These are phyloP conservation scores for Cladosporium cucumerinum DNA, from an alignment of 2,329 filamentous ascomycete species.

Conservation along the genomic window DNA sequence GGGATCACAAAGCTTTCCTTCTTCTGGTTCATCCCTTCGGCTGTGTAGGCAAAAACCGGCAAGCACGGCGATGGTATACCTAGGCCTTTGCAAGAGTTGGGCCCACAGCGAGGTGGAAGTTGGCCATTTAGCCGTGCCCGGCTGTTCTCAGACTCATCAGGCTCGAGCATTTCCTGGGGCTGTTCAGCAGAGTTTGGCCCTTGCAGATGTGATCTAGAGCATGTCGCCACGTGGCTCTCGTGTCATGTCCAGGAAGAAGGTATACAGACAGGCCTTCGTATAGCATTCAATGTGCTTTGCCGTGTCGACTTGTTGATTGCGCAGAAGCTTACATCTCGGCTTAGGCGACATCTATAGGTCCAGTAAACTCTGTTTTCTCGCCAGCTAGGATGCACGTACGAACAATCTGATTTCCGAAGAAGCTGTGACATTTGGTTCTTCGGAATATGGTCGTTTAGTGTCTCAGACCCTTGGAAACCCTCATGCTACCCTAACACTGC, in stretches of 20 bases:
- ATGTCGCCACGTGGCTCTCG: background rate
- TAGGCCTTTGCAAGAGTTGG: background rate
- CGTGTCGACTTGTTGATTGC: background rate
- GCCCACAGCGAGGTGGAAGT: background rate
- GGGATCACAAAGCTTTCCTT: constrained; percentile 12
- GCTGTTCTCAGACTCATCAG: constrained; percentile 15
- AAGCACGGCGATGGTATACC: background rate
- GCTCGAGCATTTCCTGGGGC: constrained; percentile 4
- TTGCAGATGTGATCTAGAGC: background rate
- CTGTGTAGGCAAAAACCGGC: constrained; percentile 18
- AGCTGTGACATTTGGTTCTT: background rate
- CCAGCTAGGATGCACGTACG: background rate
- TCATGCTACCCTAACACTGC: background rate
- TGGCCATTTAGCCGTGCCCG: constrained; percentile 16
- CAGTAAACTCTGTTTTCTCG: background rate
- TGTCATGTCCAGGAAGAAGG: background rate
- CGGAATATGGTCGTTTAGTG: background rate
- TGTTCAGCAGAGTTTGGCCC: background rate
- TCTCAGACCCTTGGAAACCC: background rate
- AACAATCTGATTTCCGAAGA: background rate
- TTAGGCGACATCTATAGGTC: background rate
- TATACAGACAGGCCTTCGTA: background rate
- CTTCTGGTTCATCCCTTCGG: constrained; percentile 15
- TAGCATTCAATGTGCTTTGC: background rate
- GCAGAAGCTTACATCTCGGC: background rate